Evolutionary conservation across 2,329 filamentous ascomycete genomes (phyloP).

Genomic region (Xylariaceae sp.): DNA sequence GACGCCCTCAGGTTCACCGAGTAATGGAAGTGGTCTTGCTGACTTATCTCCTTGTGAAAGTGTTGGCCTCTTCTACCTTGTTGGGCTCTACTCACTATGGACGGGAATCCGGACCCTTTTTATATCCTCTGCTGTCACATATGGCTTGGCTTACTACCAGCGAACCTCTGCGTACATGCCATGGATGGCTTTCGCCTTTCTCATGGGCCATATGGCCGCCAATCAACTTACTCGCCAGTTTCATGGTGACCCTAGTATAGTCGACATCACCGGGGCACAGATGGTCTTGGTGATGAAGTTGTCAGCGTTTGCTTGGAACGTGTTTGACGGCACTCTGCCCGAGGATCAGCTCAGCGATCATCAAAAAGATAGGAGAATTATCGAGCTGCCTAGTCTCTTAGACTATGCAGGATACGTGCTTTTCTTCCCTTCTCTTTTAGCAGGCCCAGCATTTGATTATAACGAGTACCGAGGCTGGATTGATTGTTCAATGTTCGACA

Average conservation of each 20-base stretch:
- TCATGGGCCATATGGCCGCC: slow-evolving; percentile 93
- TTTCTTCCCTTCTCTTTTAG: slow-evolving; percentile 90
- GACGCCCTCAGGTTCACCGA: slow-evolving; percentile 19
- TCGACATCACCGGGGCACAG: slow-evolving; percentile 92
- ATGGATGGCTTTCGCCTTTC: slow-evolving; percentile 89
- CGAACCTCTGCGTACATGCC: slow-evolving; percentile 86
- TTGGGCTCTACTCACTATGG: slow-evolving; percentile 94
- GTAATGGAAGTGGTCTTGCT: slow-evolving; percentile 3
- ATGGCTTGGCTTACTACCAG: slow-evolving; percentile 77
- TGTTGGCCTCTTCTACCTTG: slow-evolving; percentile 70
- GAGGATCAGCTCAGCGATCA: slow-evolving; percentile 76
- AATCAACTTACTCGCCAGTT: slow-evolving; percentile 83
- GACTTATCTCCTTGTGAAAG: slow-evolving; percentile 17
- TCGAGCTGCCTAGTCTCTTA: slow-evolving; percentile 66
- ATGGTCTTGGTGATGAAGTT: slow-evolving; percentile 99
- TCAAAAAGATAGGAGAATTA: slow-evolving; percentile 77
- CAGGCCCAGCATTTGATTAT: slow-evolving; percentile 90
- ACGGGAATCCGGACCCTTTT: slow-evolving; percentile 72
- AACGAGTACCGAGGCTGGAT: slow-evolving; percentile 90
- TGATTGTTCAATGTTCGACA: slow-evolving; percentile 89
- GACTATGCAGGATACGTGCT: slow-evolving; percentile 89
- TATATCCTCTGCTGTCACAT: slow-evolving; percentile 74
- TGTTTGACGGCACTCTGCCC: slow-evolving; percentile 82
- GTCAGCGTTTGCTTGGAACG: slow-evolving; percentile 94
- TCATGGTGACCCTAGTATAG: slow-evolving; percentile 56